These are phyloP conservation scores for Omphalotus guepiniiformis DNA, from an alignment of 768 basidiomycete genomes.

Conservation along the genomic window DNA sequence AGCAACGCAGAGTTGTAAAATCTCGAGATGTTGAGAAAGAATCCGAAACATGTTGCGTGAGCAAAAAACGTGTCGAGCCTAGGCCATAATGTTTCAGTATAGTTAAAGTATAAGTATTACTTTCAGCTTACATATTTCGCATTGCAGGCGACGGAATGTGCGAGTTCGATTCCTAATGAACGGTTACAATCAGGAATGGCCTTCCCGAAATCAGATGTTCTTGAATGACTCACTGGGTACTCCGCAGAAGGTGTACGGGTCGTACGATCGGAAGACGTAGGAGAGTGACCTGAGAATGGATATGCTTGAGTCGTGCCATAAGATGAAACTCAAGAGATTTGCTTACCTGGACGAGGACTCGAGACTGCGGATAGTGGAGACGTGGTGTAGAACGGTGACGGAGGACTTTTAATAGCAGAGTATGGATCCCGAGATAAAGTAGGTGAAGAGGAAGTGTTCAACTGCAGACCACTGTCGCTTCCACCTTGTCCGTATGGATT, in stretches of 20 bases:
- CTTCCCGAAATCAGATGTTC: neutral
- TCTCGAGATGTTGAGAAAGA: slow-evolving; percentile 54
- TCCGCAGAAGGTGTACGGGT: slow-evolving; percentile 33
- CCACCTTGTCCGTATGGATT: slow-evolving; percentile 39
- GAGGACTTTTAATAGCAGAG: too few relatives aligned
- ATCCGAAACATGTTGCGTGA: slow-evolving; percentile 55
- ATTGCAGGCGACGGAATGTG: slow-evolving; percentile 3
- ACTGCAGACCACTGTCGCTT: slow-evolving; percentile 17
- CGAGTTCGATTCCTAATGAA: neutral
- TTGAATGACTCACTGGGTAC: neutral
- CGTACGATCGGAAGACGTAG: slow-evolving; percentile 36
- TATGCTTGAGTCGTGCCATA: too few relatives aligned
- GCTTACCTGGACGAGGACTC: slow-evolving; percentile 45
- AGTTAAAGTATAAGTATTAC: neutral
- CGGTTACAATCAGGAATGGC: neutral
- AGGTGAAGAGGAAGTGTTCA: neutral
- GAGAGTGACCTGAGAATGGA: slow-evolving; percentile 30
- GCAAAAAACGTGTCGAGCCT: slow-evolving; percentile 60
- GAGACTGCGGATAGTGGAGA: slow-evolving; percentile 25
- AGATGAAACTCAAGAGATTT: too few relatives aligned
- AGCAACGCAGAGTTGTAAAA: slow-evolving; percentile 27
- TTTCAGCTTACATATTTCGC: slow-evolving; percentile 1
- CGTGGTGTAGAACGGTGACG: slow-evolving; percentile 6
- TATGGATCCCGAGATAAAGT: neutral
- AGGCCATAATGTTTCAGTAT: slow-evolving; percentile 8